Base-by-base conservation (phyloP, 2,329 filamentous ascomycete species). In the Aureobasidium sp. region DNA sequence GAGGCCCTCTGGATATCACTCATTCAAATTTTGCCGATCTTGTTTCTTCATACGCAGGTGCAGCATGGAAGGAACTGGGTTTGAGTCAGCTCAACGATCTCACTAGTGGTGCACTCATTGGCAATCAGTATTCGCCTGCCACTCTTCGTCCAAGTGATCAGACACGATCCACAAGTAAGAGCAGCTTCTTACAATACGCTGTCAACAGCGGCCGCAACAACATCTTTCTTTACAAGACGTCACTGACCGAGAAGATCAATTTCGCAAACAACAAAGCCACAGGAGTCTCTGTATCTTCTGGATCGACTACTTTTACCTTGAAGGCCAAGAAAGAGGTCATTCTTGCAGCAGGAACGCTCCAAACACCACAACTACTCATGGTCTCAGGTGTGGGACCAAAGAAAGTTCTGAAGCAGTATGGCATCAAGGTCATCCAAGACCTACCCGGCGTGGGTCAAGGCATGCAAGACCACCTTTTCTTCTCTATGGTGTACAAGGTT, bases 301-400 rank as follows among this genome's bases (percentile, higher is more conserved):
- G 70, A 5, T 72, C 67, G 29, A 64, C 58, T 20, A 48, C 58
- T n/a, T 1, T 81, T 82, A 66, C 78, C 80, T 43, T 80, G 78
- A 1, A 81, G 80, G 71, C 78, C 33, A 36, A 68, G 3, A 76
- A 74, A 42, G 76, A 78, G 55, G 72, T 77, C 11, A 75, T 78
- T 23, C 31, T 75, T 8, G 72, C 69, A 40, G 71, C 73, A 25
- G 74, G 75, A 13, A 69, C 69, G 0, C 72, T 72, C 56, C 72
- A 76, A 73, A 74, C 48, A 23, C 48, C 48, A n/a, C 48, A 53
- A 36, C 48, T 53, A 1, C 48, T 53, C 1, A 53, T 53, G 73
- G 69, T 76, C 0, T 75, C 73, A 45, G 75, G 73, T 13, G 68
- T 75, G 47, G 69, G 71, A 1, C 71, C 70, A 9, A 0, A 79